phyloP scores from a whole-genome alignment of 352 stramenopile genomes.

The Phytophthora crassamura region DNA sequence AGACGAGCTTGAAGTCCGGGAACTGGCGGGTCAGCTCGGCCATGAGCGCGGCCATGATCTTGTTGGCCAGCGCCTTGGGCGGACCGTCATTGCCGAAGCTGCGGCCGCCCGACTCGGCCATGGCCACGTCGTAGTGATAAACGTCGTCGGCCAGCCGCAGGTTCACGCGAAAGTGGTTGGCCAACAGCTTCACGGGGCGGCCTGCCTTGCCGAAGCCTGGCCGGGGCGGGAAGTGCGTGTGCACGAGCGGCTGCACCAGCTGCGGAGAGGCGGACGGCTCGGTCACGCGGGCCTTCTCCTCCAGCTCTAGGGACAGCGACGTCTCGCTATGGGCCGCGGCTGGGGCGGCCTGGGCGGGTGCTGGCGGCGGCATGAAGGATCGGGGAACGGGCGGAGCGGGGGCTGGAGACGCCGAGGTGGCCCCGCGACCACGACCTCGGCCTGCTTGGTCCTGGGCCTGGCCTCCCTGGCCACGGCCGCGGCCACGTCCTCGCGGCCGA shows the following conservation, averaged over 20 bases:
- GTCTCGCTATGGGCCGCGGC: conserved; percentile 8
- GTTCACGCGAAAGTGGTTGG: conserved; percentile 75
- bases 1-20: conserved; percentile 47
- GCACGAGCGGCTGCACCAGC: conserved; percentile 45
- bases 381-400: neutral
- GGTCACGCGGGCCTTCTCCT: conserved; percentile 46
- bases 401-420: neutral
- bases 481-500: conserved; percentile 20
- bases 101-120: conserved; percentile 44
- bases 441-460: too few relatives aligned
- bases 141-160: conserved; percentile 56
- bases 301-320: conserved; percentile 32
- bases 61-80: conserved; percentile 59
- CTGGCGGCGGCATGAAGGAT: conserved; percentile 12
- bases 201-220: conserved; percentile 65
- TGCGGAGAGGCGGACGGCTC: conserved; percentile 20
- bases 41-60: conserved; percentile 66
- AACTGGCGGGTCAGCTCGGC: conserved; percentile 46
- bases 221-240: conserved; percentile 56
- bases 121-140: conserved; percentile 80
- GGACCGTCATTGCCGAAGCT: conserved; percentile 56
- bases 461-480: conserved; percentile 7
- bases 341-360: conserved; percentile 15
- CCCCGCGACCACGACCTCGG: conserved; percentile 8
- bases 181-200: conserved; percentile 47